Evolutionary conservation across 495 filamentous ascomycete species (phyloP).

Genomic region (Haplographium delicatum): DNA sequence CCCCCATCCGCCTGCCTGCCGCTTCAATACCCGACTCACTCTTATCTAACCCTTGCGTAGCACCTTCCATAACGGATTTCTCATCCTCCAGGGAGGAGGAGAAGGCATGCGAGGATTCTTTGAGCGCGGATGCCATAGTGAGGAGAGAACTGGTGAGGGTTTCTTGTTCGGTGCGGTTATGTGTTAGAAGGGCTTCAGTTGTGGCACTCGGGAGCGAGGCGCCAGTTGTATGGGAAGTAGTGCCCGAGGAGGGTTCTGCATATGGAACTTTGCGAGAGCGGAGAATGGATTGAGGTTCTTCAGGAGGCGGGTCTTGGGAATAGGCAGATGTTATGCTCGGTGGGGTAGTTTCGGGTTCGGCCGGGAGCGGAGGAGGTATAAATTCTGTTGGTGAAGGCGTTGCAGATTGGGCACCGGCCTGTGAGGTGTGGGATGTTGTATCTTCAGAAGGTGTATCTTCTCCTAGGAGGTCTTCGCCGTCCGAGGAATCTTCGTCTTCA

Average conservation of each 20-base stretch:
- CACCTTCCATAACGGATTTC: conserved; percentile 60
- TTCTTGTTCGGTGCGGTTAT: conserved; percentile 77
- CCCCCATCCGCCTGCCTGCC: conserved; percentile 68
- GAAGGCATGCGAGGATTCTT: conserved; percentile 66
- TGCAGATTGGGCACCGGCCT: conserved; percentile 6
- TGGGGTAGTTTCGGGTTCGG: conserved; percentile 1
- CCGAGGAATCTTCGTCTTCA: conserved; percentile 37
- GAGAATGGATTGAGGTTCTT: conserved; percentile 21
- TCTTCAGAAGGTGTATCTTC: conserved; percentile 33
- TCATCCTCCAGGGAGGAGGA: conserved; percentile 66
- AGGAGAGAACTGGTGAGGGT: conserved; percentile 76
- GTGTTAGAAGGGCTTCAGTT: conserved; percentile 64
- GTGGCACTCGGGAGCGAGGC: conserved; percentile 30
- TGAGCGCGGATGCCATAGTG: conserved; percentile 69
- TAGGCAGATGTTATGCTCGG: conserved; percentile 2
- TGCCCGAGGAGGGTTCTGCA: conserved; percentile 8
- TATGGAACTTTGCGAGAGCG: conserved; percentile 16
- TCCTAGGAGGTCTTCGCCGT: conserved; percentile 46
- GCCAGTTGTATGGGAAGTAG: conserved; percentile 19
- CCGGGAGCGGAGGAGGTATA: conserved; percentile 8
- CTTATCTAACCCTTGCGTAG: conserved; percentile 68
- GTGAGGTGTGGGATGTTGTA: conserved; percentile 19
- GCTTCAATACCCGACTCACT: conserved; percentile 69
- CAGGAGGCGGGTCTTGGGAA: conserved; percentile 9
- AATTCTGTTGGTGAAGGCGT: conserved; percentile 13